Conservation (phyloP, 2,329 filamentous ascomycete genomes). For the Neoascochyta sp. region DNA sequence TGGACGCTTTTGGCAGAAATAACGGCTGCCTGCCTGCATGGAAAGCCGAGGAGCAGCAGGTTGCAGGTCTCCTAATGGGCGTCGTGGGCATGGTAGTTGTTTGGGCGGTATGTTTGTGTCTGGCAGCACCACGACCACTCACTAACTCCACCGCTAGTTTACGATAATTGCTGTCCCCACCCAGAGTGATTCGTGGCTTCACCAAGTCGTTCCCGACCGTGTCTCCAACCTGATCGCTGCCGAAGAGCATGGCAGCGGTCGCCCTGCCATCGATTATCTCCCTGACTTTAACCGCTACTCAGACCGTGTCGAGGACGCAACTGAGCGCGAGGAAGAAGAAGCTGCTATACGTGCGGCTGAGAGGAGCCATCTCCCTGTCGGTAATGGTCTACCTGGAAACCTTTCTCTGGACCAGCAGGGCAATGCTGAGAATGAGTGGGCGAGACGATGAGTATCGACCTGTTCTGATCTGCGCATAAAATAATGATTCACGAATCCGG, state of each 20-base stretch:
- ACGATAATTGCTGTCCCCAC: constrained; percentile 31
- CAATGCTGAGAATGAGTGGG: constrained; percentile 27
- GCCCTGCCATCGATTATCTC: constrained; percentile 29
- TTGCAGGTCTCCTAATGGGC: constrained; percentile 54
- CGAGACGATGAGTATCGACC: constrained; percentile 7
- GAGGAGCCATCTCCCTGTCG: constrained; percentile 14
- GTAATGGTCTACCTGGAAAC: constrained; percentile 15
- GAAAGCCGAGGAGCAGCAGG: constrained; percentile 53
- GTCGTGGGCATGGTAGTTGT: constrained; percentile 41
- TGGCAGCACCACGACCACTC: constrained; percentile 1
- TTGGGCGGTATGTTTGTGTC: constrained; percentile 28
- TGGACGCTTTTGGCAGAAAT: constrained; percentile 45
- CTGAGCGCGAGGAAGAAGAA: constrained; percentile 18
- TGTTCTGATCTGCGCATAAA: no score
- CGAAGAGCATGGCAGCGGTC: constrained; percentile 22
- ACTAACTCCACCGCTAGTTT: constrained; percentile 16
- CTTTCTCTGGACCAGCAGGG: constrained; percentile 15
- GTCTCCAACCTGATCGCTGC: constrained; percentile 32
- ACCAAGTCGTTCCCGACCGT: constrained; percentile 28
- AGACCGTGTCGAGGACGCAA: constrained; percentile 31
- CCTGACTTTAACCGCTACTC: constrained; percentile 28
- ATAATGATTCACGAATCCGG: no score
- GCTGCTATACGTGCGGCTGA: constrained; percentile 19
- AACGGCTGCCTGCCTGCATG: constrained; percentile 54
- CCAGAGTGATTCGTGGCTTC: constrained; percentile 30